Evolutionary conservation across 139 green algal genomes (phyloP).

Genomic region (Chlamydomonas sp.): DNA sequence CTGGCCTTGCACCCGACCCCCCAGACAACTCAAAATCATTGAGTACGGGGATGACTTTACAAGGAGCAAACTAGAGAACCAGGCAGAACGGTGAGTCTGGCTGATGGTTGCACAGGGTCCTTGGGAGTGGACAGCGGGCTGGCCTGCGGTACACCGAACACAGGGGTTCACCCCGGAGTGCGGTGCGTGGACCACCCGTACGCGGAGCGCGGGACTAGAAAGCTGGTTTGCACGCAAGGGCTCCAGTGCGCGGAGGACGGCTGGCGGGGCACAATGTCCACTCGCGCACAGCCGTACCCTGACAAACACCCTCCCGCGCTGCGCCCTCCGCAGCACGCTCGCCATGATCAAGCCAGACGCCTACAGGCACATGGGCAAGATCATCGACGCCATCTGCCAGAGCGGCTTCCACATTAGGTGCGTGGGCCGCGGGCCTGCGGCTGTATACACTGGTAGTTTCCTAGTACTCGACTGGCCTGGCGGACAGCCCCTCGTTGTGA

Average conservation of each 20-base stretch:
- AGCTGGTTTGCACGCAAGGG: too few relatives aligned
- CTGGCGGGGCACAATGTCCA: too few relatives aligned
- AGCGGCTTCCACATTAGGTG: slow-evolving; percentile 68
- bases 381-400: slow-evolving; percentile 74
- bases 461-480: too few relatives aligned
- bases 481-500: too few relatives aligned
- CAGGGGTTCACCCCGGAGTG: too few relatives aligned
- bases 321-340: slow-evolving; percentile 64
- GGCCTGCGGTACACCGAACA: too few relatives aligned
- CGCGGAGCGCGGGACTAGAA: too few relatives aligned
- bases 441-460: neutral
- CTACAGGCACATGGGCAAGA: slow-evolving; percentile 73
- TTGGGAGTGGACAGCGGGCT: too few relatives aligned
- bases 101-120: neutral
- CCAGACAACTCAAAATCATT: slow-evolving; percentile 73
- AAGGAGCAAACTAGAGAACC: slow-evolving; percentile 41
- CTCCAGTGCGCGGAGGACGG: too few relatives aligned
- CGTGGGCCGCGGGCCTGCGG: neutral
- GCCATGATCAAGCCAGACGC: slow-evolving; percentile 88
- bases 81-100: slow-evolving; percentile 54
- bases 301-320: neutral
- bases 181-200: too few relatives aligned
- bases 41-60: slow-evolving; percentile 86
- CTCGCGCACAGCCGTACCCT: neutral
- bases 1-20: neutral